Evolutionary conservation across 805 yeast species (phyloP), one percentile per base, ranked within the genome.

Genomic region (Grigorovia yakushimaensis): DNA sequence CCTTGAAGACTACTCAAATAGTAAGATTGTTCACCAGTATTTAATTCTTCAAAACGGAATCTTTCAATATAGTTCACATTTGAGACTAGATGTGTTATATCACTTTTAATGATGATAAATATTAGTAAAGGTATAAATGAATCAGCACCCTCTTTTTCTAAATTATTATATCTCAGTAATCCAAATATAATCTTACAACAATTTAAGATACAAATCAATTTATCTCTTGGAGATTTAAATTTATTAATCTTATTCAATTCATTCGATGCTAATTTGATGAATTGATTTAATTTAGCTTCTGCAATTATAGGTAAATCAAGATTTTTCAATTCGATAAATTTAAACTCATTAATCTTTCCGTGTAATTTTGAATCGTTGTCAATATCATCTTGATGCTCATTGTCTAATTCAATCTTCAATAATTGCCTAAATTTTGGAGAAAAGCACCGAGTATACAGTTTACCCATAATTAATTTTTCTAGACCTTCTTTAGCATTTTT

Each of bases 101-200:
- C 77, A 1, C 91, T 79, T 55, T 80, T 81, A 42, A 91, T 63
- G 1, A 89, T 76, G 10, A 91, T 84, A 54, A 81, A 82, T 22
- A 93, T 88, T 45, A 93, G 69, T 39, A 91, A 62, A 0, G 99
- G 98, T n/a, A 93, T 75, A 64, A 93, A 93, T 37, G 85, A 79
- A 66, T 93, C 99, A 0, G 99, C 99, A 54, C 88, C 89, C 55
- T 85, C 91, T 44, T 72, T 69, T 49, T 80, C 84, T 46, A 79
- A 73, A 44, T 74, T 66, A 50, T 79, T 84, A 50, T 81, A 85
- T 51, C 88, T 80, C 42, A 94, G 76, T 48, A 87, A 73, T 10
- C 95, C 94, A 70, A 88, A 89, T 5, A 94, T 82, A 19, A 93
- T 89, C 64, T 91, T 91, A 60, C 97, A 91, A 46, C 93, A 81